Conservation (phyloP, 192 early-diverging fungal genomes). For the Allomyces arbusculus region DNA sequence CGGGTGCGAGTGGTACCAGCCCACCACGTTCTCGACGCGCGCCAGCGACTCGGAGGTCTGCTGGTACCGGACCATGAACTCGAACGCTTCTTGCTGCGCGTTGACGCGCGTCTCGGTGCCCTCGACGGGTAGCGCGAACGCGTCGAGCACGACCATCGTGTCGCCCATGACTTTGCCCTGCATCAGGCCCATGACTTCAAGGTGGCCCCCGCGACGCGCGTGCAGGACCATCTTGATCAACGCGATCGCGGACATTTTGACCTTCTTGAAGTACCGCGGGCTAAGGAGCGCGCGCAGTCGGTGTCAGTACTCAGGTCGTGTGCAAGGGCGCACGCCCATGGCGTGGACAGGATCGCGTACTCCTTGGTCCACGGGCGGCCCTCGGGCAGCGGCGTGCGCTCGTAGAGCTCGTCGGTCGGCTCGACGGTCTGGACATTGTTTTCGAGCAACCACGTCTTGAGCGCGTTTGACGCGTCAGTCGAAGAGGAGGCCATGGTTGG, state of each 20-base stretch:
- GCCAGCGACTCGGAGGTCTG: conserved; percentile 48
- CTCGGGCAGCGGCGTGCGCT: conserved; percentile 36
- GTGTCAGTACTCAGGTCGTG: background rate
- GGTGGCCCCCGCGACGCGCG: conserved; percentile 83
- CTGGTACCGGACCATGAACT: conserved; percentile 92
- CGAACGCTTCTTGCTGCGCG: conserved; percentile 76
- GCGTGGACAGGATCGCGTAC: conserved; percentile 15
- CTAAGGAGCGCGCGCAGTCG: conserved; percentile 14
- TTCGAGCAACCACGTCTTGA: conserved; percentile 26
- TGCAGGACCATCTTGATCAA: conserved; percentile 98
- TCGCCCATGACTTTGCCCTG: conserved; percentile 76
- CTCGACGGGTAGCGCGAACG: conserved; percentile 92
- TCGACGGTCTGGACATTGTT: conserved; percentile 57
- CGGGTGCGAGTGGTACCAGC: conserved; percentile 98
- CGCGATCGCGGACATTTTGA: conserved; percentile 84
- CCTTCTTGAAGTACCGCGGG: conserved; percentile 65
- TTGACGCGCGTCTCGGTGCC: conserved; percentile 95
- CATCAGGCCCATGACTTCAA: conserved; percentile 97
- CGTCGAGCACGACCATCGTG: conserved; percentile 88
- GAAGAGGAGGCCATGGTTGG: background rate
- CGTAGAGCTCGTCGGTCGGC: conserved; percentile 58
- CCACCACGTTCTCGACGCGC: conserved; percentile 74
- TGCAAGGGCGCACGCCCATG: background rate
- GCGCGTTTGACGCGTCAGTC: conserved; percentile 5
- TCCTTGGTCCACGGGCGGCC: conserved; percentile 68